Conservation (phyloP, 1,139 yeast genomes). For the Kodamaea suecica region DNA sequence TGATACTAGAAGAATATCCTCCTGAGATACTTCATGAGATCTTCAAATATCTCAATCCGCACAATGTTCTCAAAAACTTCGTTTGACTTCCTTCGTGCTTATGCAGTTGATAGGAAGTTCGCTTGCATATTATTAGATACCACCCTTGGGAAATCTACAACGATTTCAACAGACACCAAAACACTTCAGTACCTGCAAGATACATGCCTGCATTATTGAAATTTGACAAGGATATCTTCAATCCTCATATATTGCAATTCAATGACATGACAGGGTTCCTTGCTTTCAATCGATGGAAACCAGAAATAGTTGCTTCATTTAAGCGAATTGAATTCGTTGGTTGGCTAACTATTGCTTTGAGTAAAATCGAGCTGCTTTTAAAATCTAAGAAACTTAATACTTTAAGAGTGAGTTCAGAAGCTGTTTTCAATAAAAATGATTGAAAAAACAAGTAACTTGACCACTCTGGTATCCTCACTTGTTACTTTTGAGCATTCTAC, state of each 20-base stretch:
- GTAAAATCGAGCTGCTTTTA: neutral
- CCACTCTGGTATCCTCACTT: neutral
- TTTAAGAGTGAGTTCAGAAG: too few relatives aligned
- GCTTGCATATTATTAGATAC: neutral
- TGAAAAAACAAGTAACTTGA: neutral
- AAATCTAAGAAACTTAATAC: too few relatives aligned
- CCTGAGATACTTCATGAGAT: conserved; percentile 1
- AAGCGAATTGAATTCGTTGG: neutral
- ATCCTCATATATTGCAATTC: conserved; percentile 1
- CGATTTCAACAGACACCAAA: neutral
- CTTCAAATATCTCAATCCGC: neutral
- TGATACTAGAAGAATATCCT: conserved; percentile 1
- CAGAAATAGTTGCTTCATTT: neutral
- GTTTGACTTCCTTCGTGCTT: neutral
- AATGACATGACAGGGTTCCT: neutral
- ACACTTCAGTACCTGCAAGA: conserved; percentile 1
- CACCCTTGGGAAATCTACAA: neutral
- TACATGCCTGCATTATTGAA: neutral
- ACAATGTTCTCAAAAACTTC: neutral
- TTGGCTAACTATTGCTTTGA: neutral
- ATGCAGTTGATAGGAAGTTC: conserved; percentile 1
- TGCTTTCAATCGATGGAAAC: neutral
- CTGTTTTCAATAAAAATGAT: too few relatives aligned
- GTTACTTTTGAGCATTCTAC: neutral
- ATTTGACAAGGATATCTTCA: neutral